Evolutionary conservation across 192 early-diverging fungal genomes (phyloP), one percentile per base, ranked within the genome.

Genomic region (Dispira simplex): DNA sequence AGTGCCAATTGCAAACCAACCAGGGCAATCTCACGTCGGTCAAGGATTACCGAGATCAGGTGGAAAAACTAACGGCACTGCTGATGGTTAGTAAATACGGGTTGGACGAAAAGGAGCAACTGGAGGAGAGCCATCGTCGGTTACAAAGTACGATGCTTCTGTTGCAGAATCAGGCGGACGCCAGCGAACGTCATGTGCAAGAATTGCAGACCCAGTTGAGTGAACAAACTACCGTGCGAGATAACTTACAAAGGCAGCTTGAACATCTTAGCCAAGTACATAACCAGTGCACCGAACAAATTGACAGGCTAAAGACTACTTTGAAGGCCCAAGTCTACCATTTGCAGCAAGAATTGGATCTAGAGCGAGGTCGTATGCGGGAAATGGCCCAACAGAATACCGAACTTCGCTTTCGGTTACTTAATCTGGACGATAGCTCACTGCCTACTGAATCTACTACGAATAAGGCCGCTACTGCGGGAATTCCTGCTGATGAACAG

Each of bases 61-160:
- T 56, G 12, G 54, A 56, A 14, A 56, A 56, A 25, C 54, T 56
- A 13, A 56, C 54, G 54, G 54, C 54, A 21, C 25, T 56, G 3
- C 21, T 56, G 18, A 56, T 56, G 54, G 54, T 56, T 3, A 25
- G 18, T 9, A 56, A 56, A 9, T 2, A 56, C 28, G 23, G 54
- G 9, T 56, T 56, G 54, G 54, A 56, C 13, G 18, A 13, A 14
- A 56, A 56, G 28, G 54, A 56, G 25, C 18, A 12, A 21, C 54
- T 56, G 20, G 54, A 56, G 28, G 25, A 14, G 13, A 21, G 23
- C 8, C 28, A 56, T 9, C 18, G 23, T 3, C 20, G 3, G 20
- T 21, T 56, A 9, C 1, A 13, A 12, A 28, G 54, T 3, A 23
- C 54, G 3, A 28, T 21, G 3, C 54, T 27, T 14, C 54, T 56